Percentiles rank a stretch among this genome's conserved stretches.
These are phyloP conservation scores for Pleurotus platypus DNA, from an alignment of 768 basidiomycete species.

Conservation along the genomic window DNA sequence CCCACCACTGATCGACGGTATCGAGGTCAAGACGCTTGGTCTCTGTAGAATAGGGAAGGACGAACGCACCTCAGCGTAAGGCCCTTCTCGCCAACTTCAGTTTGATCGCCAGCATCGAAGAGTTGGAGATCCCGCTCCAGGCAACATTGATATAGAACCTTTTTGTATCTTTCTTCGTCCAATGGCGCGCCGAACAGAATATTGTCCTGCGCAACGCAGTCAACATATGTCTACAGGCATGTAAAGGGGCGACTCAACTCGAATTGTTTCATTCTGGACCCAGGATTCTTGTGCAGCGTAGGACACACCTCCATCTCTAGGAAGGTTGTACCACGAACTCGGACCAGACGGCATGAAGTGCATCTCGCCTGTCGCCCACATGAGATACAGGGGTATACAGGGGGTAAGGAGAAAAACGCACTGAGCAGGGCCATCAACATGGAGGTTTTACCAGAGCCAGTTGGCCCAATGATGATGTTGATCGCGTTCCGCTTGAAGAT, in stretches of 20 bases:
- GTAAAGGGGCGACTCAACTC: constrained; percentile 24
- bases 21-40: too few relatives aligned
- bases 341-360: constrained; percentile 49
- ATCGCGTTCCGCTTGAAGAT: constrained; percentile 48
- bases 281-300: constrained; percentile 85
- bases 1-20: constrained; percentile 22
- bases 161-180: constrained; percentile 74
- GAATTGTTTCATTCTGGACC: constrained; percentile 78
- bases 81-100: constrained; percentile 54
- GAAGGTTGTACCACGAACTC: constrained; percentile 67
- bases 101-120: constrained; percentile 31
- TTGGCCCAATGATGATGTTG: constrained; percentile 59
- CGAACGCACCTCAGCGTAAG: constrained; percentile 25
- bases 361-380: constrained; percentile 47
- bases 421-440: constrained; percentile 7
- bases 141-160: constrained; percentile 72
- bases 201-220: constrained; percentile 47
- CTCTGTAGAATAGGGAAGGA: too few relatives aligned
- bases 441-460: constrained; percentile 61
- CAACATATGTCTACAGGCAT: too few relatives aligned
- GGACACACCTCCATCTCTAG: constrained; percentile 64
- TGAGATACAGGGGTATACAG: too few relatives aligned
- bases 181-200: constrained; percentile 77
- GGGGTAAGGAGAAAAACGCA: background rate
- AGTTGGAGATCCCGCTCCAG: constrained; percentile 69